These are phyloP conservation scores for barrel medic (Medicago truncatula) DNA, from an alignment of 306 rosid species.

Conservation along the genomic window DNA sequence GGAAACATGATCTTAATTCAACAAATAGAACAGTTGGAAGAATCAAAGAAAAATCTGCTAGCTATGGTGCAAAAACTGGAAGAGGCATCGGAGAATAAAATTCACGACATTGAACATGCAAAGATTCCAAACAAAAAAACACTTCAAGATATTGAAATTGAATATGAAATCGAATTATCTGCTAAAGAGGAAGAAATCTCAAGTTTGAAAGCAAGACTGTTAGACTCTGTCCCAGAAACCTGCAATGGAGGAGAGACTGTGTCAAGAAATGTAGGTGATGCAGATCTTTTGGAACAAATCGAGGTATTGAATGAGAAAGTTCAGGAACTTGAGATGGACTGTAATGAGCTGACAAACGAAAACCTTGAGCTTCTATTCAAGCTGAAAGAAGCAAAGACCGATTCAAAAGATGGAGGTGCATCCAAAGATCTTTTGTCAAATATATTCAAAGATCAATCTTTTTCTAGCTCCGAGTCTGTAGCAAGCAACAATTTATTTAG, in stretches of 20 bases:
- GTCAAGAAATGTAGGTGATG: constrained; percentile 54
- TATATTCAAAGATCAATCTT: constrained; percentile 48
- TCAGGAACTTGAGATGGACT: constrained; percentile 89
- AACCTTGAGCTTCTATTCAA: constrained; percentile 86
- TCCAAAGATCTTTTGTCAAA: constrained; percentile 45
- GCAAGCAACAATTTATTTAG: constrained; percentile 48
- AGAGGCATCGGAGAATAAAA: constrained; percentile 63
- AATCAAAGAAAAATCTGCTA: constrained; percentile 66
- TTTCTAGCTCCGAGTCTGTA: constrained; percentile 60
- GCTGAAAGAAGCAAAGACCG: constrained; percentile 75
- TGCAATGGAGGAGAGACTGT: constrained; percentile 44
- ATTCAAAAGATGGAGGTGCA: constrained; percentile 43
- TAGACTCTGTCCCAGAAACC: constrained; percentile 54
- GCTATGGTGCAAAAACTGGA: constrained; percentile 64
- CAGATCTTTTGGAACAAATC: constrained; percentile 61
- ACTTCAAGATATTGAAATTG: constrained; percentile 51
- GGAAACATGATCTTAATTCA: constrained; percentile 55
- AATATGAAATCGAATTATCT: constrained; percentile 51
- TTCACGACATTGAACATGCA: constrained; percentile 45
- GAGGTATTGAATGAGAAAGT: constrained; percentile 72
- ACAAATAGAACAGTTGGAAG: constrained; percentile 65
- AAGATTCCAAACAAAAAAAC: constrained; percentile 46
- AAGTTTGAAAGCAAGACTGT: constrained; percentile 50
- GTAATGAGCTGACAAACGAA: constrained; percentile 93
- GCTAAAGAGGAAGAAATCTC: constrained; percentile 64